phyloP scores from a whole-genome alignment of 1,284 basidiomycete genomes.

The Rhodotorula sp. region DNA sequence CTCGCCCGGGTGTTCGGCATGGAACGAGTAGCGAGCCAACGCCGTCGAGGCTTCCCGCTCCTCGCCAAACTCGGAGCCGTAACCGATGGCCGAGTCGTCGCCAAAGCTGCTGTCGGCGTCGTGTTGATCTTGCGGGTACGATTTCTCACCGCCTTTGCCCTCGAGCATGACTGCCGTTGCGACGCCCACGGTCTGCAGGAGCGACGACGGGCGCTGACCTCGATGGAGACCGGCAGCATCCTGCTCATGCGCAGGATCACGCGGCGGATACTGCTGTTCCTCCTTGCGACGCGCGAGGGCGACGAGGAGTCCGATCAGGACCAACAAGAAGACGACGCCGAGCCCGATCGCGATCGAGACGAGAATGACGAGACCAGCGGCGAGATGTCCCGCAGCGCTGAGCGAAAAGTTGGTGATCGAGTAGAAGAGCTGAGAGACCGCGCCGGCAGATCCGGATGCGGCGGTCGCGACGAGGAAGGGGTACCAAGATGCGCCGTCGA shows the following conservation, averaged over 20 bases:
- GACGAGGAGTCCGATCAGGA: conserved; percentile 84
- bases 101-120: conserved; percentile 16
- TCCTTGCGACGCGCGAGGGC: conserved; percentile 56
- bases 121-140: conserved; percentile 17
- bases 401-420: conserved; percentile 53
- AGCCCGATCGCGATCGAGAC: conserved; percentile 96
- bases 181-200: conserved; percentile 40
- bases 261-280: conserved; percentile 29
- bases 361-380: conserved; percentile 88
- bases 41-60: conserved; percentile 22
- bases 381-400: conserved; percentile 62
- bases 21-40: conserved; percentile 38
- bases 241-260: neutral
- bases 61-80: conserved; percentile 27
- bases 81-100: conserved; percentile 23
- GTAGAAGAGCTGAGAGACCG: conserved; percentile 75
- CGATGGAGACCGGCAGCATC: conserved; percentile 8
- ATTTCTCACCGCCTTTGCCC: conserved; percentile 28
- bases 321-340: conserved; percentile 88
- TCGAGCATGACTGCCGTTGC: conserved; percentile 41
- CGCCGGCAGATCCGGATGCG: conserved; percentile 66
- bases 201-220: conserved; percentile 17
- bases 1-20: conserved; percentile 39
- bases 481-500: conserved; percentile 77
- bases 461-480: conserved; percentile 78